These are phyloP conservation scores for Tolypocladium tundrense DNA, from an alignment of 2,329 filamentous ascomycete species.

Conservation along the genomic window DNA sequence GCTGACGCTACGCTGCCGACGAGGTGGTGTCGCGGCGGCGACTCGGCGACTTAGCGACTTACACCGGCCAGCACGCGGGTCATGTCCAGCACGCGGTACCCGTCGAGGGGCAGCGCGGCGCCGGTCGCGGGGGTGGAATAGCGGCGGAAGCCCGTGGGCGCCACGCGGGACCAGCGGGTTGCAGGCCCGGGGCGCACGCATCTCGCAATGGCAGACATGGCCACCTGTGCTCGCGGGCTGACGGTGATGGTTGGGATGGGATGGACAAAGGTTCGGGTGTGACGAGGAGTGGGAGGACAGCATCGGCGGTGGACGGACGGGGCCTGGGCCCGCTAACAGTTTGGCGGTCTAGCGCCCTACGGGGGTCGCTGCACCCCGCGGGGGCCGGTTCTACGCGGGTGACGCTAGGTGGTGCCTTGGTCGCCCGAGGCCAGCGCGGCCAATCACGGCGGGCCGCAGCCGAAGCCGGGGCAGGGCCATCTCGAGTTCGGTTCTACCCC, in stretches of 20 bases:
- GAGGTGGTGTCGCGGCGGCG: not conserved
- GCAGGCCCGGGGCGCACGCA: conserved; percentile 1
- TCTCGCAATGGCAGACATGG: conserved; percentile 6
- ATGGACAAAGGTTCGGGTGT: not conserved
- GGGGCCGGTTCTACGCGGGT: not conserved
- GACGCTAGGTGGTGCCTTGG: not conserved
- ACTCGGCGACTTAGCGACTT: conserved; percentile 24
- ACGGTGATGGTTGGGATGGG: not conserved
- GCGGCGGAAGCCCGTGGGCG: not conserved
- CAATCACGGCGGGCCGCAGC: not conserved
- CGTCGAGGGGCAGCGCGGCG: conserved; percentile 57
- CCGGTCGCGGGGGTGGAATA: conserved; percentile 14
- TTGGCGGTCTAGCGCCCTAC: not conserved
- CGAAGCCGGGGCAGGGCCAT: not conserved
- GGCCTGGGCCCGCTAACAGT: not conserved
- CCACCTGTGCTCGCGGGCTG: not conserved
- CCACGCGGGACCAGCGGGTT: not conserved
- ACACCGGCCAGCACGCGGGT: conserved; percentile 91
- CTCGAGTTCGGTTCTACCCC: not conserved
- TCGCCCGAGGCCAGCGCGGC: not conserved
- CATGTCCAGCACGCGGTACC: conserved; percentile 89
- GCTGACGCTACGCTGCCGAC: not conserved
- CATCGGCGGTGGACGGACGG: not conserved
- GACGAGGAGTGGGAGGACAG: not conserved
- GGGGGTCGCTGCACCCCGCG: not conserved